These are phyloP conservation scores for Calonectria hongkongensis DNA, from an alignment of 2,329 filamentous ascomycete species.

Conservation along the genomic window DNA sequence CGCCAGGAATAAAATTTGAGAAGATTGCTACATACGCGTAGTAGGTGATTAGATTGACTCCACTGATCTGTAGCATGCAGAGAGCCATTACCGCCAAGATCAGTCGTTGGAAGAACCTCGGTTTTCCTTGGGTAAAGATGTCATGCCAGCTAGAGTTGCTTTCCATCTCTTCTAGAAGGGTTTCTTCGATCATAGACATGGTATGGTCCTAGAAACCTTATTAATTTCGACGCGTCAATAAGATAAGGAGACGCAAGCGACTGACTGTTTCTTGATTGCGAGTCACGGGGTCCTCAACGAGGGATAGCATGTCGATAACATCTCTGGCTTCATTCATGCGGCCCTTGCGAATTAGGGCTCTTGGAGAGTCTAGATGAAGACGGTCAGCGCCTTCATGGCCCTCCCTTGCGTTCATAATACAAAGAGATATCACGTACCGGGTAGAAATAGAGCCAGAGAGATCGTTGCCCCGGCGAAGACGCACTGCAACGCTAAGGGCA, in stretches of 20 bases:
- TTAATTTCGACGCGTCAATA: neutral
- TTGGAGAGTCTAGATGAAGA: neutral
- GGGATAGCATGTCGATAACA: conserved; percentile 9
- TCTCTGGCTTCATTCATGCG: neutral
- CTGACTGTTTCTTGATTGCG: neutral
- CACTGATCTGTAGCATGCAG: conserved; percentile 7
- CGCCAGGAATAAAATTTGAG: too few relatives aligned
- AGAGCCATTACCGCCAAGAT: neutral
- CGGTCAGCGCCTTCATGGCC: neutral
- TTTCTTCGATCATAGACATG: conserved; percentile 15
- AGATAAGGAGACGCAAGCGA: neutral
- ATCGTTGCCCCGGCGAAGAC: neutral
- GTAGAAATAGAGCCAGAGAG: neutral
- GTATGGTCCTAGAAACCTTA: neutral
- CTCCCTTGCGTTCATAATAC: neutral
- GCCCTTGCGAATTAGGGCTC: neutral
- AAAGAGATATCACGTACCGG: neutral
- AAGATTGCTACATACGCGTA: neutral
- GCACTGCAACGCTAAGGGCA: neutral
- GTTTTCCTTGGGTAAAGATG: conserved; percentile 5
- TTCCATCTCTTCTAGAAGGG: conserved; percentile 4
- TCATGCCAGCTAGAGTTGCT: conserved; percentile 6
- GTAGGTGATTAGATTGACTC: neutral
- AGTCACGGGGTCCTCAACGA: neutral
- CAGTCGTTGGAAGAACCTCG: neutral